These are phyloP conservation scores for Graphiopsis chlorocephala DNA, from an alignment of 2,329 filamentous ascomycete genomes.

Conservation along the genomic window DNA sequence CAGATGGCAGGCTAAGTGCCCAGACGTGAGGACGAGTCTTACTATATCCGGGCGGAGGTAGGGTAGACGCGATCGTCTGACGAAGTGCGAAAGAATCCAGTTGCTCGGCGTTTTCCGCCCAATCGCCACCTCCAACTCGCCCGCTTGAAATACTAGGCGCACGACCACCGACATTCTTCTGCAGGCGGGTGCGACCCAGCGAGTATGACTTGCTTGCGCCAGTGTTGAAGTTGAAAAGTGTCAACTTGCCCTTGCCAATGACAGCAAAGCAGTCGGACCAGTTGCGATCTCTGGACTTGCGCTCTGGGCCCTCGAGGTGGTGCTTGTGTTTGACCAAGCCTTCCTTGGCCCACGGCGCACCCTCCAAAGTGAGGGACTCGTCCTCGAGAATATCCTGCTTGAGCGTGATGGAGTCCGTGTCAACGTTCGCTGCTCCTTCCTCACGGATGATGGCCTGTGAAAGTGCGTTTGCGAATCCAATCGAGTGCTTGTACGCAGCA, in stretches of 20 bases:
- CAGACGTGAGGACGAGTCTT: conserved; percentile 88
- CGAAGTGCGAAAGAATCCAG: conserved; percentile 83
- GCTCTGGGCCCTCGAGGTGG: conserved; percentile 85
- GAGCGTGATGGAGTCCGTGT: conserved; percentile 34
- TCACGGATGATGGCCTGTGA: conserved; percentile 96
- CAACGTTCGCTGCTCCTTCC: conserved; percentile 57
- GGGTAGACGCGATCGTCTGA: conserved; percentile 84
- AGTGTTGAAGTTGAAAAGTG: conserved; percentile 87
- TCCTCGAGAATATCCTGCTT: conserved; percentile 68
- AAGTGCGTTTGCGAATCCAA: conserved; percentile 94
- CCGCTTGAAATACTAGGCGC: conserved; percentile 50
- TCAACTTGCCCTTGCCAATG: conserved; percentile 90
- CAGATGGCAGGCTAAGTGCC: conserved; percentile 86
- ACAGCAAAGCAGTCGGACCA: conserved; percentile 97
- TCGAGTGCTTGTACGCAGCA: conserved; percentile 88
- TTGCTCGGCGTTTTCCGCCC: conserved; percentile 93
- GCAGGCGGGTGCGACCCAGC: conserved; percentile 34
- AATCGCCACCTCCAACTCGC: conserved; percentile 91
- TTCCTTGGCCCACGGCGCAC: conserved; percentile 98
- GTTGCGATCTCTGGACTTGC: conserved; percentile 87
- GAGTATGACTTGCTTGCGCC: conserved; percentile 54
- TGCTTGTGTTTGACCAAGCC: conserved; percentile 95
- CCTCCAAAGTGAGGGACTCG: conserved; percentile 84
- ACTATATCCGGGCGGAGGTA: conserved; percentile 90
- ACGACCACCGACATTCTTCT: conserved; percentile 23